Conservation (phyloP, 1,284 basidiomycete genomes). For the Papiliotrema laurentii region DNA sequence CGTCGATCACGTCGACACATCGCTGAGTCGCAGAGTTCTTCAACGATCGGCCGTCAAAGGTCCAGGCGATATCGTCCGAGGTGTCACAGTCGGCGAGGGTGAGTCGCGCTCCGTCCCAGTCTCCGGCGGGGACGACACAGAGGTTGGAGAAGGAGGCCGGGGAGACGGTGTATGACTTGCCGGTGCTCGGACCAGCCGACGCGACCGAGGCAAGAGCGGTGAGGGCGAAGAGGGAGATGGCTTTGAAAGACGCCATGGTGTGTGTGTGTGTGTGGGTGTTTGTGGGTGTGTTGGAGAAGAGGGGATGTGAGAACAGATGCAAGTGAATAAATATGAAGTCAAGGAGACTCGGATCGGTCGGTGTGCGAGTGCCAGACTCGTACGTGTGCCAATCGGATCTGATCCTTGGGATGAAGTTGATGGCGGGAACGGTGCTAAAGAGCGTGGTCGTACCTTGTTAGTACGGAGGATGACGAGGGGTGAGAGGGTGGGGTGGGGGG, state of each 20-base stretch:
- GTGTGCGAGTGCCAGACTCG: constrained; percentile 9
- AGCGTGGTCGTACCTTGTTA: no score
- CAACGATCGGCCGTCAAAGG: constrained; percentile 23
- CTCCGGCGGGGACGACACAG: constrained; percentile 28
- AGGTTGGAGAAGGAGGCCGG: constrained; percentile 25
- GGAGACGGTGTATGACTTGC: constrained; percentile 26
- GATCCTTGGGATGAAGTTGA: background rate
- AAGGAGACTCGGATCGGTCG: no score
- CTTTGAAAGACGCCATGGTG: constrained; percentile 14
- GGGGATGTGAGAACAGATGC: background rate
- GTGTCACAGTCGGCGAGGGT: constrained; percentile 30
- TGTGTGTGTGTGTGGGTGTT: background rate
- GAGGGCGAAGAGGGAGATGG: constrained; percentile 20
- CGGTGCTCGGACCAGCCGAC: constrained; percentile 6
- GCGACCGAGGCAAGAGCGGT: constrained; percentile 11
- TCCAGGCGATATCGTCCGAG: constrained; percentile 23
- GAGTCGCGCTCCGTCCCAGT: constrained; percentile 26
- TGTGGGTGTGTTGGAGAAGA: background rate
- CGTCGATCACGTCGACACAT: constrained; percentile 38
- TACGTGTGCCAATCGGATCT: background rate
- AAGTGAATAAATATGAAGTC: background rate
- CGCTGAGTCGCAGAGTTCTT: constrained; percentile 26
- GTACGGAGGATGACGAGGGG: no score
- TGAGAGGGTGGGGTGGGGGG: background rate
- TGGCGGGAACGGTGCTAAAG: background rate